A percentile compares a stretch with the other conserved stretches of the same genome.
Conservation (phyloP, 2,329 filamentous ascomycete species). For the Arthrobotrys conoides region DNA sequence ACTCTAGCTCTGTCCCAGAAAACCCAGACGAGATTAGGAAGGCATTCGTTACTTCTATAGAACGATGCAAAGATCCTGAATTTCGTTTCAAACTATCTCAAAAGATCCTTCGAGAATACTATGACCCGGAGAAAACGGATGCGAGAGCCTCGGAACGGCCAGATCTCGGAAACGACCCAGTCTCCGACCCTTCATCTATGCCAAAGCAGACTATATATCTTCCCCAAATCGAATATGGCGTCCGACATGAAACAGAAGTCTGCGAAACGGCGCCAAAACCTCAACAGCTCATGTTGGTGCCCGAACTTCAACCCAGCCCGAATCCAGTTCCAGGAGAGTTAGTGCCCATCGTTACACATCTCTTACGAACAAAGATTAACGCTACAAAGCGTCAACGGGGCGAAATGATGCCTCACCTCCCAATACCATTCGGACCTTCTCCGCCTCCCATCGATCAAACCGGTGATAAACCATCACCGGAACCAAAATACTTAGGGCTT, state of each 20-base stretch:
- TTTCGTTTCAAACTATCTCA: slow-evolving; percentile 17
- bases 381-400: slow-evolving; percentile 7
- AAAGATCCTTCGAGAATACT: not conserved
- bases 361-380: not conserved
- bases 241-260: not conserved
- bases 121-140: not conserved
- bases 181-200: not conserved
- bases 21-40: slow-evolving; percentile 12
- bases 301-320: not conserved
- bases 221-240: not conserved
- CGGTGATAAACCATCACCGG: not conserved
- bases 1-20: slow-evolving; percentile 1
- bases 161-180: not conserved
- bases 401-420: slow-evolving; percentile 14
- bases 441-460: not conserved
- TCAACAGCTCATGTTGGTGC: not conserved
- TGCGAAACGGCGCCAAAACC: not conserved
- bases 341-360: not conserved
- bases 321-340: not conserved
- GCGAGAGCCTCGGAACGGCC: not conserved
- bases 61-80: slow-evolving; percentile 10
- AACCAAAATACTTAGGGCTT: slow-evolving; percentile 4
- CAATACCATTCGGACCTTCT: slow-evolving; percentile 22
- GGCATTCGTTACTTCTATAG: not conserved
- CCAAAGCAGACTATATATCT: not conserved